These are phyloP conservation scores for Dictyophora rubrovolvata DNA, from an alignment of 768 basidiomycete genomes.

Conservation along the genomic window DNA sequence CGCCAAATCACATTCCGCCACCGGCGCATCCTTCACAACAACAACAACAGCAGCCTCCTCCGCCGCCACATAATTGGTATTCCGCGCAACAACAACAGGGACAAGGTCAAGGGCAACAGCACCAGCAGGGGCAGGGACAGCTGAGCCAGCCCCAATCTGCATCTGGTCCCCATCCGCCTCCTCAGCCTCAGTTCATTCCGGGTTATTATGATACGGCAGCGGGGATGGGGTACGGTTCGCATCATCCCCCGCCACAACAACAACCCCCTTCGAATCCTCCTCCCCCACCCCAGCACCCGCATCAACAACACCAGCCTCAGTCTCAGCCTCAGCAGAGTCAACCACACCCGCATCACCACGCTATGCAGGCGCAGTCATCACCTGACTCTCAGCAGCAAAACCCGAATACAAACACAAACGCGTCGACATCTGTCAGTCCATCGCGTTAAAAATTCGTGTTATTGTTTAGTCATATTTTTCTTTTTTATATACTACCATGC, in stretches of 20 bases:
- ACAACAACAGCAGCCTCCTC: conserved; percentile 2
- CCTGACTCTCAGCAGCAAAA: conserved; percentile 7
- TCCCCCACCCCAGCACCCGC: conserved; percentile 5
- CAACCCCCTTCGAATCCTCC: conserved; percentile 10
- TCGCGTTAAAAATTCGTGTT: conserved; percentile 8
- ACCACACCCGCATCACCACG: conserved; percentile 16
- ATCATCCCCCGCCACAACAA: conserved; percentile 12
- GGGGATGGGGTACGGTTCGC: conserved; percentile 2
- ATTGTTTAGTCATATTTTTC: conserved; percentile 11
- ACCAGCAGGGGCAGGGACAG: neutral
- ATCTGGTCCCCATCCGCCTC: neutral
- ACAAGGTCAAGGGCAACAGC: conserved; percentile 14
- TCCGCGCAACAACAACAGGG: conserved; percentile 1
- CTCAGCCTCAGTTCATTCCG: conserved; percentile 10
- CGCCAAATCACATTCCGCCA: conserved; percentile 5
- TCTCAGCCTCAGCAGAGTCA: conserved; percentile 11
- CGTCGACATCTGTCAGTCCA: conserved; percentile 2
- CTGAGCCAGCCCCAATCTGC: neutral
- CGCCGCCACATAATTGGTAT: neutral
- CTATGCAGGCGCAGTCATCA: no score
- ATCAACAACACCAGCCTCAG: conserved; percentile 1
- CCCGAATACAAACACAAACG: neutral
- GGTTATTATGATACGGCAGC: neutral
- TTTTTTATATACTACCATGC: neutral
- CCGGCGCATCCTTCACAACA: conserved; percentile 14